Base-by-base conservation (phyloP, 2,329 filamentous ascomycete genomes). In the Diaporthe sp. region DNA sequence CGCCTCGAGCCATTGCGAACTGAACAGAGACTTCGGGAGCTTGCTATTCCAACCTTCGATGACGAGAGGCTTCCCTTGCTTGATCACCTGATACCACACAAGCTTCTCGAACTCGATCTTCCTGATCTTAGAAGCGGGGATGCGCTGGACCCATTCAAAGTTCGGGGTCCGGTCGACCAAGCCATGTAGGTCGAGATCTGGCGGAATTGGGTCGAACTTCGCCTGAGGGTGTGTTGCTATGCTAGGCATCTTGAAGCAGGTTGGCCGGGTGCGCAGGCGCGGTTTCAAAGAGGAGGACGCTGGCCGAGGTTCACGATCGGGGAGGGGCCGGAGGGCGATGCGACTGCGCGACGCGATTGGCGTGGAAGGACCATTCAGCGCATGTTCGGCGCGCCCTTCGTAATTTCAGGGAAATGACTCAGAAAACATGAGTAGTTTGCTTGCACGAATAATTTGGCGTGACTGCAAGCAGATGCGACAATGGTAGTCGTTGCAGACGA, bases 151-250 rank as follows among this genome's bases (percentile, higher is more conserved):
- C 90, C 94, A 97, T 84, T 95, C 92, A 81, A 99, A 98, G 81
- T 98, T 98, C 3, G 92, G 89, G 0, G 93, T 94, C 12, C 90
- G 89, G 75, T 97, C 93, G 22, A 98, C 94, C 1, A 98, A 88
- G 1, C 86, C 85, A 53, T 91, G 86, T 22, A 98, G 87, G 82
- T 98, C 93, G 75, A 98, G 91, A 81, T 96, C 92, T 0, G 96
- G 96, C 0, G 95, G 91, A 63, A 98, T 94, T 1, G 96, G 96
- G 83, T 98, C 95, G 84, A 98, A 98, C 71, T 95, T 95, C 22
- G 95, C 95, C 81, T 95, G 93, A 0, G 95, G 95, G 80, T 96
- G 92, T 75, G 93, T 87, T 20, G 93, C 89, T 65, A 73, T 73
- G 22, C 88, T 86, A 73, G 94, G 94, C 95, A 98, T 98, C 39